These are phyloP conservation scores for Trebouxia sp. DNA, from an alignment of 139 green algal species.

Conservation along the genomic window DNA sequence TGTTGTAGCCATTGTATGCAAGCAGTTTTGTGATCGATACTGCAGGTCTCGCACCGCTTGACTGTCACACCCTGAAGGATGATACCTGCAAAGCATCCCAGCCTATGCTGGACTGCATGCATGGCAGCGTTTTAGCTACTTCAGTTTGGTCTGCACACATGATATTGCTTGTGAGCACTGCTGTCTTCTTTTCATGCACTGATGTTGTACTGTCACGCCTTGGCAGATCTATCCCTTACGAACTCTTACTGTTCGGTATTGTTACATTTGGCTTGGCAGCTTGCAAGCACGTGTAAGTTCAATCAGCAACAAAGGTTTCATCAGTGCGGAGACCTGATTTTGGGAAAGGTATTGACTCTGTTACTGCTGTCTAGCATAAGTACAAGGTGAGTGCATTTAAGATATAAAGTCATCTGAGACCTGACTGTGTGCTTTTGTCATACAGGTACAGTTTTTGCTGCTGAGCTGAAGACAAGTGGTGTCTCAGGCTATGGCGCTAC, in stretches of 20 bases:
- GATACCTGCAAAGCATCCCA: too few relatives aligned
- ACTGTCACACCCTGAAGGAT: too few relatives aligned
- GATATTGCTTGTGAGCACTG: not conserved
- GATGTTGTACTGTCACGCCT: too few relatives aligned
- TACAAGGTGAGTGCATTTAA: too few relatives aligned
- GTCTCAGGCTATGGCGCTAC: constrained; percentile 49
- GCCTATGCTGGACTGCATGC: not conserved
- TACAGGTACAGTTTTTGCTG: constrained; percentile 80
- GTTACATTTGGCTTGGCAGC: not conserved
- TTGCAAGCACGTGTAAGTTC: not conserved
- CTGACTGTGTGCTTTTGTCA: not conserved
- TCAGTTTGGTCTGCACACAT: not conserved
- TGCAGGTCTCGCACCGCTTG: too few relatives aligned
- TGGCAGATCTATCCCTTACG: too few relatives aligned
- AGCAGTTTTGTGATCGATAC: not conserved
- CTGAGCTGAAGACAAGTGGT: constrained; percentile 63
- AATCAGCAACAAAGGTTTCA: too few relatives aligned
- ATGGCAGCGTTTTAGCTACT: not conserved
- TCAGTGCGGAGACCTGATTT: too few relatives aligned
- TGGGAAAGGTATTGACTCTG: too few relatives aligned
- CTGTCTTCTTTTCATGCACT: too few relatives aligned
- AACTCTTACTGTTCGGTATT: not conserved
- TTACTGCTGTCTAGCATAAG: not conserved
- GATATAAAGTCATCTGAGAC: too few relatives aligned
- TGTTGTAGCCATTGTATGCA: not conserved